Evolutionary conservation across 1,139 yeast species (phyloP), one percentile per base, ranked within the genome.

Genomic region (Arxiozyma telluris): DNA sequence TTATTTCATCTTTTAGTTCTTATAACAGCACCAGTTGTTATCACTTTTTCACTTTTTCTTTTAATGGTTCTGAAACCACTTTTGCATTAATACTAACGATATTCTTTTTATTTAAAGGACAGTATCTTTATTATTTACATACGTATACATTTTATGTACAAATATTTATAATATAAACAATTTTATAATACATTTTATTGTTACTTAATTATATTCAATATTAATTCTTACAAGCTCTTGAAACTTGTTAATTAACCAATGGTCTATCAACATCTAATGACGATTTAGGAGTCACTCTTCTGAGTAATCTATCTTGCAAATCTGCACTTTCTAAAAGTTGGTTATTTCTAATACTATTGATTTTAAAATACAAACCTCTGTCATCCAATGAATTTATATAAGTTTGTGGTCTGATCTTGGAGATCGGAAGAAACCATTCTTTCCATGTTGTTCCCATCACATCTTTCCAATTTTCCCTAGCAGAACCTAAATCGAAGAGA

Each of bases 371-470:
- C 22, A 83, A 62, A 1, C 89, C 89, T 55, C 78, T 75, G 48
- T 73, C 69, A 46, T 63, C 65, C 25, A 62, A 64, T 7, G 66
- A 62, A 44, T 73, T 72, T 30, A 59, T 55, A 25, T 55, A 65
- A 50, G 25, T 71, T 55, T 3, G 65, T 53, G 50, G 58, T 54
- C 50, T 61, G 54, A 73, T 66, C 7, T 71, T 69, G 5, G 59
- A 47, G 0, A 86, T 64, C 0, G 98, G 98, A 0, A 90, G 64
- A 4, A 84, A 41, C 97, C 97, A 90, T 57, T 82, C 81, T 21
- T 60, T 53, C 78, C 82, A 76, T 1, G 71, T 66, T 1, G 68
- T 59, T 0, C 98, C 98, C 95, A 93, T 84, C 1, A 88, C 78
- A 18, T 78, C 75, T 21, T 66, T 59, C 85, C 91, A 83, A 67